Evolutionary conservation across 345 rosid species (phyloP).

Genomic region (Acer saccharum): DNA sequence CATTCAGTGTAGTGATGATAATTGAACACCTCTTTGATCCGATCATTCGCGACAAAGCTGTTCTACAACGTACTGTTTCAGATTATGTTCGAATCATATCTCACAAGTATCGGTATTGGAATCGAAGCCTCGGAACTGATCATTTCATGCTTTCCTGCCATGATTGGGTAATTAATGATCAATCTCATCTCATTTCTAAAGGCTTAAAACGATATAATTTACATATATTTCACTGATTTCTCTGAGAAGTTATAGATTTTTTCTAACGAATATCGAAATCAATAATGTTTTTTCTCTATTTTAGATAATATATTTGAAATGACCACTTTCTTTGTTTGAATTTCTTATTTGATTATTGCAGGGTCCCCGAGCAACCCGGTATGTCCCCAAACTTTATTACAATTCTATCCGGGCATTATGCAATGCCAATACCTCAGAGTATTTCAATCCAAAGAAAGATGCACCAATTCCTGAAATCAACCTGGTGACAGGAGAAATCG

Average conservation of each 20-base stretch:
- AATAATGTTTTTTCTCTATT: too few relatives aligned
- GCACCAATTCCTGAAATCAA: slow-evolving; percentile 61
- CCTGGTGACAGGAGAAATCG: slow-evolving; percentile 39
- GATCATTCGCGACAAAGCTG: slow-evolving; percentile 36
- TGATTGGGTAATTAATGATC: slow-evolving; percentile 63
- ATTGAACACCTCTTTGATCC: slow-evolving; percentile 57
- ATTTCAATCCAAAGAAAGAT: slow-evolving; percentile 47
- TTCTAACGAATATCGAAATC: too few relatives aligned
- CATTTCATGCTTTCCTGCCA: slow-evolving; percentile 85
- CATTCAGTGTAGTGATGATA: slow-evolving; percentile 70
- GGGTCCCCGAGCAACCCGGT: slow-evolving; percentile 68
- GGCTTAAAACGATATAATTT: too few relatives aligned
- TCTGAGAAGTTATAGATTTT: too few relatives aligned
- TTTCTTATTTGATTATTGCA: slow-evolving; percentile 13
- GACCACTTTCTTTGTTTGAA: too few relatives aligned
- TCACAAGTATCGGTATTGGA: slow-evolving; percentile 63
- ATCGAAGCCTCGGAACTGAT: slow-evolving; percentile 69
- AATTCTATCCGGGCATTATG: slow-evolving; percentile 53
- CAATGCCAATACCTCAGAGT: slow-evolving; percentile 60
- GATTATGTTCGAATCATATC: slow-evolving; percentile 50
- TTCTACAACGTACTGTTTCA: slow-evolving; percentile 42
- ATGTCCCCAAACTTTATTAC: slow-evolving; percentile 44
- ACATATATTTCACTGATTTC: too few relatives aligned
- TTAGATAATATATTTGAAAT: too few relatives aligned
- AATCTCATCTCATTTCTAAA: too few relatives aligned